Percentiles rank a stretch among this genome's conserved stretches.
These are phyloP conservation scores for Russula brevipes DNA, from an alignment of 768 basidiomycete species.

Conservation along the genomic window DNA sequence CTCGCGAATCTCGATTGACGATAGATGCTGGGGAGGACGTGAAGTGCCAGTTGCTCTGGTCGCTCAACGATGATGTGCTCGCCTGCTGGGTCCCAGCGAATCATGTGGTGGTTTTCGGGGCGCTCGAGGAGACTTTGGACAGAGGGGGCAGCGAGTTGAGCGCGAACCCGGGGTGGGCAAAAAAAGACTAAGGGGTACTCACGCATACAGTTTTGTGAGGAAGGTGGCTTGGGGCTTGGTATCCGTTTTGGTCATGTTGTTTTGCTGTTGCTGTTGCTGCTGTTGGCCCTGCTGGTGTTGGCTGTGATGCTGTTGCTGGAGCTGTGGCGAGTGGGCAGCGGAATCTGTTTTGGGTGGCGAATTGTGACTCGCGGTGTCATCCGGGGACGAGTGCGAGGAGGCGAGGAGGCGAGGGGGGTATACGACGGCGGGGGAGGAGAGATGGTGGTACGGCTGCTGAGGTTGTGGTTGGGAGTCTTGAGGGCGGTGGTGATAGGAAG, in stretches of 20 bases:
- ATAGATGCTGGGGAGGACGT: conserved; percentile 91
- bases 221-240: conserved; percentile 51
- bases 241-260: conserved; percentile 22
- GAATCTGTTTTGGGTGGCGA: conserved; percentile 25
- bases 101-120: conserved; percentile 93
- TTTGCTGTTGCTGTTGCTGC: conserved; percentile 8
- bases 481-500: conserved; percentile 22
- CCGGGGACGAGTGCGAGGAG: conserved; percentile 24
- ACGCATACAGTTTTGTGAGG: conserved; percentile 95
- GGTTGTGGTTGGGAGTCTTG: conserved; percentile 20
- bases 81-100: conserved; percentile 90
- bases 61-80: conserved; percentile 94
- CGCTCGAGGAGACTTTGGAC: conserved; percentile 72
- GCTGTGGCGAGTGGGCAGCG: conserved; percentile 19
- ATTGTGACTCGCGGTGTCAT: conserved; percentile 18
- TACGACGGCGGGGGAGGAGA: conserved; percentile 18
- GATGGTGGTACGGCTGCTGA: conserved; percentile 19
- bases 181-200: conserved; percentile 33
- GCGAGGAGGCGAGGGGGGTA: conserved; percentile 22
- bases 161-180: conserved; percentile 2
- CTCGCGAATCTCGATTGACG: conserved; percentile 95
- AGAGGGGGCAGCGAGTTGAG: conserved; percentile 4
- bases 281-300: conserved; percentile 5
- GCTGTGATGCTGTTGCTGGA: conserved; percentile 12
- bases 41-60: conserved; percentile 88